phyloP scores from a whole-genome alignment of 805 yeast species.

The Kodamaea sagamina region DNA sequence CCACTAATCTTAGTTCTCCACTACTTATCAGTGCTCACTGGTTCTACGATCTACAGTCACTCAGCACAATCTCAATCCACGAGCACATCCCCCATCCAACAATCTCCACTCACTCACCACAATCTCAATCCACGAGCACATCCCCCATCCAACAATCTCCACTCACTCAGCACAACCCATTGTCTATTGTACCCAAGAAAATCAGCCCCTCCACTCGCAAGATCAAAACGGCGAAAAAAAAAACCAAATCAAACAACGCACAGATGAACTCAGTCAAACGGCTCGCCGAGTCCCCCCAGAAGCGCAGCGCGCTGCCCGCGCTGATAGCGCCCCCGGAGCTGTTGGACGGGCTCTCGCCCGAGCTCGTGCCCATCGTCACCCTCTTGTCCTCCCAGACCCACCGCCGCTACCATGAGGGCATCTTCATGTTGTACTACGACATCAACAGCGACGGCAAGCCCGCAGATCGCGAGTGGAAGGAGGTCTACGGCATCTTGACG shows the following conservation, averaged over 20 bases:
- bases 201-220: no score
- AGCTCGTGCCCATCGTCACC: conserved; percentile 70
- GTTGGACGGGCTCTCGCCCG: conserved; percentile 42
- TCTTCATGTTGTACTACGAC: conserved; percentile 71
- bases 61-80: no score
- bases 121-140: no score
- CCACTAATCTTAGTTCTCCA: no score
- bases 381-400: conserved; percentile 71
- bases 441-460: conserved; percentile 85
- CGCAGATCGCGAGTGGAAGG: conserved; percentile 81
- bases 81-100: background rate
- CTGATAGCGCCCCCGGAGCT: conserved; percentile 12
- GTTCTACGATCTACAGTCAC: background rate
- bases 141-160: background rate
- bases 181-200: no score
- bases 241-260: conserved; percentile 1
- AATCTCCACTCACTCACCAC: background rate
- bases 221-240: background rate
- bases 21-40: no score
- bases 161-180: background rate
- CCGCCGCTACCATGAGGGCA: conserved; percentile 75
- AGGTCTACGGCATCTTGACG: conserved; percentile 86
- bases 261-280: conserved; percentile 30
- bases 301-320: conserved; percentile 13
- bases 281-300: conserved; percentile 26